These are phyloP conservation scores for Suillus bovinus DNA, from an alignment of 768 basidiomycete genomes.

Conservation along the genomic window DNA sequence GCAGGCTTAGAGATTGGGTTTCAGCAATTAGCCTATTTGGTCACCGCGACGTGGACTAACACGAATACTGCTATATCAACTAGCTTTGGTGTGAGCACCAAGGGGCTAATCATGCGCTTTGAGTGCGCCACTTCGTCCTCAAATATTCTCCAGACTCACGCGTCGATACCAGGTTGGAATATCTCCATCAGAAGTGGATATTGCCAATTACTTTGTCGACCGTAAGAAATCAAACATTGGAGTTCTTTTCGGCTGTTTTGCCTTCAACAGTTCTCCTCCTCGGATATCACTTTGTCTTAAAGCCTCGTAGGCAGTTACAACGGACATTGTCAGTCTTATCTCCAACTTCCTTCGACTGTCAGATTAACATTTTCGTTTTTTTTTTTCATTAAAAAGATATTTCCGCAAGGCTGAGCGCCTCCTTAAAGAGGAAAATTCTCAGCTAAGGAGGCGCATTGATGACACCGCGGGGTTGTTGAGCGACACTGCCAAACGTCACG, in stretches of 20 bases:
- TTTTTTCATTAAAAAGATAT: conserved; percentile 43
- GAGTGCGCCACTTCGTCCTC: conserved; percentile 41
- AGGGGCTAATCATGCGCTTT: conserved; percentile 53
- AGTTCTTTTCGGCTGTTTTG: conserved; percentile 51
- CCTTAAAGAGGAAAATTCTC: conserved; percentile 63
- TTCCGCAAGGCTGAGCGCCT: conserved; percentile 64
- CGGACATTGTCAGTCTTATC: conserved; percentile 49
- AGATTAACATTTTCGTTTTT: not conserved
- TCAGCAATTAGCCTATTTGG: conserved; percentile 41
- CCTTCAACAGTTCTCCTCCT: conserved; percentile 55
- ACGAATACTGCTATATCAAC: conserved; percentile 45
- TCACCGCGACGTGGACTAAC: conserved; percentile 52
- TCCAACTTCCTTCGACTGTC: conserved; percentile 10
- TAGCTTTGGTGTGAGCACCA: conserved; percentile 42
- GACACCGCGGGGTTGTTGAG: conserved; percentile 63
- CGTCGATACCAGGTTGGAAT: conserved; percentile 43
- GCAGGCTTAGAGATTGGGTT: conserved; percentile 50
- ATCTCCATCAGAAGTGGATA: conserved; percentile 57
- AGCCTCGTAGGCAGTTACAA: conserved; percentile 52
- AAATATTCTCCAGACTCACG: conserved; percentile 18
- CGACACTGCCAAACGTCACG: conserved; percentile 65
- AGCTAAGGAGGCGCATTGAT: conserved; percentile 61
- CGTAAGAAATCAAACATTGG: conserved; percentile 46
- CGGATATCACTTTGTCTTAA: conserved; percentile 57
- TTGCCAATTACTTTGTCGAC: conserved; percentile 59